Evolutionary conservation across 495 filamentous ascomycete genomes (phyloP).

Genomic region (Umbilicaria muhlenbergii): DNA sequence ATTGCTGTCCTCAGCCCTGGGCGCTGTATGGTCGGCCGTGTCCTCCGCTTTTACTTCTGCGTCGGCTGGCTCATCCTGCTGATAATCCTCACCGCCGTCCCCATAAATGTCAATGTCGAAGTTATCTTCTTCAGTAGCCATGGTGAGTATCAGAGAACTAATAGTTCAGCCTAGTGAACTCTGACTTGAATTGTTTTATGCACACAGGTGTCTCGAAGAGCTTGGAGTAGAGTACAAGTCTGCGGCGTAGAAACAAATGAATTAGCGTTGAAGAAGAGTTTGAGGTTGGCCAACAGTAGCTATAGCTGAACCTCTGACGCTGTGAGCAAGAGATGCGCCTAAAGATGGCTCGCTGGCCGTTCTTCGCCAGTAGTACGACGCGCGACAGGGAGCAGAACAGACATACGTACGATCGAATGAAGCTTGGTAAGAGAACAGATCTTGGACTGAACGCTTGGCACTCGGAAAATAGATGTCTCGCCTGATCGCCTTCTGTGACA

Average conservation of each 20-base stretch:
- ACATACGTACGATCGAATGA: slow-evolving; percentile 30
- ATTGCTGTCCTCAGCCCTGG: slow-evolving; percentile 13
- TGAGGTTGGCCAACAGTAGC: no score
- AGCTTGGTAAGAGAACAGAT: slow-evolving; percentile 10
- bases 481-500: slow-evolving; percentile 24
- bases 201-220: slow-evolving; percentile 13
- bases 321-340: no score
- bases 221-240: slow-evolving; percentile 19
- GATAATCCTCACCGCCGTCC: slow-evolving; percentile 45
- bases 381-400: slow-evolving; percentile 15
- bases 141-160: slow-evolving; percentile 24
- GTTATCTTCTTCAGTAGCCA: slow-evolving; percentile 74
- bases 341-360: no score
- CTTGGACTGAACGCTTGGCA: slow-evolving; percentile 6
- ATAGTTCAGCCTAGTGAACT: neutral
- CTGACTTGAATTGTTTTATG: slow-evolving; percentile 11
- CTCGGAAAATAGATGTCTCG: slow-evolving; percentile 7
- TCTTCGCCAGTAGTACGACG: no score
- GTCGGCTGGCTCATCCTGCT: slow-evolving; percentile 27
- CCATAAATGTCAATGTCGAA: slow-evolving; percentile 99
- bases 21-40: slow-evolving; percentile 15
- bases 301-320: no score
- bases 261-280: slow-evolving; percentile 10
- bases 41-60: slow-evolving; percentile 24
- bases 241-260: slow-evolving; percentile 5